Evolutionary conservation across 345 rosid genomes (phyloP).

Genomic region (Brassica rapa): DNA sequence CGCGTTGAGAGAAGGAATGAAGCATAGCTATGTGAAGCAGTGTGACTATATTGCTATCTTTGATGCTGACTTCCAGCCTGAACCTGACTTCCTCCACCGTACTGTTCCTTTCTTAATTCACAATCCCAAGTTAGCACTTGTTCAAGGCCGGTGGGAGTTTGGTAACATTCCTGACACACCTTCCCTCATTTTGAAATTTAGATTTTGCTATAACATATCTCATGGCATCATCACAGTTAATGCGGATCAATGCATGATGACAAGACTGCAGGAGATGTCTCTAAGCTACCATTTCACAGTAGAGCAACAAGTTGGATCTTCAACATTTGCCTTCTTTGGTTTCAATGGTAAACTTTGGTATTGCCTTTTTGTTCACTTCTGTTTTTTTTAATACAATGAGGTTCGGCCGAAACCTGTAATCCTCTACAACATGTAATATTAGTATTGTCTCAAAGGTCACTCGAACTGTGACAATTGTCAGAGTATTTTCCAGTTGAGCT

Average conservation of each 20-base stretch:
- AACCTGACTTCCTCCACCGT: conserved; percentile 43
- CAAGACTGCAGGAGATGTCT: conserved; percentile 62
- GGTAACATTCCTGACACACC: conserved; percentile 16
- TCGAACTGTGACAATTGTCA: no score
- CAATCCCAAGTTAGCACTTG: conserved; percentile 44
- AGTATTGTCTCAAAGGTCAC: no score
- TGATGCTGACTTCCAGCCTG: conserved; percentile 47
- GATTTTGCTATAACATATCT: neutral
- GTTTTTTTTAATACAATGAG: no score
- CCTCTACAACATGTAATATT: no score
- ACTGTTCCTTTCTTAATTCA: conserved; percentile 43
- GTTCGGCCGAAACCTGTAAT: no score
- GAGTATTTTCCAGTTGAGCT: no score
- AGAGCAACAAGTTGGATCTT: conserved; percentile 63
- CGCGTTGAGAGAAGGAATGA: conserved; percentile 44
- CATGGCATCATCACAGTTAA: conserved; percentile 42
- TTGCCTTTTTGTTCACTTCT: neutral
- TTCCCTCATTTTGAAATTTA: conserved; percentile 9
- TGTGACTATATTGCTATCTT: conserved; percentile 44
- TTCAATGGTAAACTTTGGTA: conserved; percentile 48
- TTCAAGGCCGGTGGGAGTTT: conserved; percentile 46
- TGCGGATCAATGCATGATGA: conserved; percentile 57
- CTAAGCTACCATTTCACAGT: conserved; percentile 52
- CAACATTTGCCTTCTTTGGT: conserved; percentile 55
- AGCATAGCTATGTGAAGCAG: conserved; percentile 42